Evolutionary conservation across 164 flowering plant genomes (phyloP).

Genomic region (Nymphaea thermarum): DNA sequence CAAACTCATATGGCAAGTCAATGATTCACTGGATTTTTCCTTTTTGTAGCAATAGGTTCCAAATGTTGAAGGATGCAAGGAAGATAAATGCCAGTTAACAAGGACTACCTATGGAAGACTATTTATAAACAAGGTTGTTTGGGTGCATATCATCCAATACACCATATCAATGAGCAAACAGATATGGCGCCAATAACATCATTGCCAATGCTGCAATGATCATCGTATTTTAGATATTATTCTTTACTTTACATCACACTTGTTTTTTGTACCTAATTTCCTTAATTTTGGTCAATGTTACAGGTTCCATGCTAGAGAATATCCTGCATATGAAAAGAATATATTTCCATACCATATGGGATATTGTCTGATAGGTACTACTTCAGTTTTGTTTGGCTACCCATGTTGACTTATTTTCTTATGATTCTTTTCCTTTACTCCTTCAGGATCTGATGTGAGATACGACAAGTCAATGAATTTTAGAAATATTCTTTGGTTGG

Average conservation of each 20-base stretch:
- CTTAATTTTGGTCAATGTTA: slow-evolving; percentile 2
- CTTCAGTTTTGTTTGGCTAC: not conserved
- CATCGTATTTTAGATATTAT: too few relatives aligned
- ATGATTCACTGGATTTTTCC: too few relatives aligned
- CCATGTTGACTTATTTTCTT: not conserved
- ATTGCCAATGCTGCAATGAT: too few relatives aligned
- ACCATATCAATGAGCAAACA: not conserved
- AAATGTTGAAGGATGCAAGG: slow-evolving; percentile 62
- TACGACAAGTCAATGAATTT: slow-evolving; percentile 79
- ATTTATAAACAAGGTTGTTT: slow-evolving; percentile 59
- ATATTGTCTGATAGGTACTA: slow-evolving; percentile 73
- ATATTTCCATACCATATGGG: slow-evolving; percentile 77
- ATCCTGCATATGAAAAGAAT: slow-evolving; percentile 68
- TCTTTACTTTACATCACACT: too few relatives aligned
- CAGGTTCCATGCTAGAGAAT: slow-evolving; percentile 96
- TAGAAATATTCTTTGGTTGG: slow-evolving; percentile 94
- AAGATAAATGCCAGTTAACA: slow-evolving; percentile 60
- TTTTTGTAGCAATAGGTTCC: slow-evolving; percentile 46
- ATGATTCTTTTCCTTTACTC: slow-evolving; percentile 1
- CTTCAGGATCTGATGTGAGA: slow-evolving; percentile 53
- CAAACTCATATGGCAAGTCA: too few relatives aligned
- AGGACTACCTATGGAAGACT: slow-evolving; percentile 82
- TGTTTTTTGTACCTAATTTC: not conserved
- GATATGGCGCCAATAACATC: too few relatives aligned
- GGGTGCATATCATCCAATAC: not conserved